These are phyloP conservation scores for Novymonas esmeraldas DNA, from an alignment of 208 protist species.

Conservation along the genomic window DNA sequence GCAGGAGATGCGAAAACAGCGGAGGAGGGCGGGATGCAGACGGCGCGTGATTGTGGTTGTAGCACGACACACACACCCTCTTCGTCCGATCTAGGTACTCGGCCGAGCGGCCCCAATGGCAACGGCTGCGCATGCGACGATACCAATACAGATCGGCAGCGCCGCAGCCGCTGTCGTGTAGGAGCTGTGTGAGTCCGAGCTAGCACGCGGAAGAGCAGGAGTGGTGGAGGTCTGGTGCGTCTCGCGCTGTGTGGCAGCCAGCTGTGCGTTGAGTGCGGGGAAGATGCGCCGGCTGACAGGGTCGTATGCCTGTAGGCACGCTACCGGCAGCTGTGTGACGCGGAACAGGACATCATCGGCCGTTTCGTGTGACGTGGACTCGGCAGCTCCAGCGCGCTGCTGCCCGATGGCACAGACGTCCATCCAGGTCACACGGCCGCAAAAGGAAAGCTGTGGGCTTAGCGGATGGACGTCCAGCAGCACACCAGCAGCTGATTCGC, in stretches of 20 bases:
- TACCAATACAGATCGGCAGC: conserved; percentile 1
- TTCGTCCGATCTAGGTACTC: no score
- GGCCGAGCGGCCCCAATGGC: background rate
- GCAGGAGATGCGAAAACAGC: no score
- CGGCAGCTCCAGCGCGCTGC: conserved; percentile 3
- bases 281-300: conserved; percentile 24
- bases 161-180: background rate
- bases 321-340: conserved; percentile 22
- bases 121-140: background rate
- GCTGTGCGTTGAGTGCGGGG: conserved; percentile 25
- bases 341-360: conserved; percentile 23
- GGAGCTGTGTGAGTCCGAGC: no score
- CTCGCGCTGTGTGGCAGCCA: background rate
- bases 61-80: background rate
- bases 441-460: conserved; percentile 23
- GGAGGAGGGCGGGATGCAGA: no score
- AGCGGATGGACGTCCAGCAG: conserved; percentile 33
- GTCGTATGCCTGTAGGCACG: conserved; percentile 27
- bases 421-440: conserved; percentile 27
- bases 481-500: conserved; percentile 10
- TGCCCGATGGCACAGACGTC: conserved; percentile 33
- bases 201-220: no score
- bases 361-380: background rate
- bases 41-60: no score
- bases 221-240: background rate